Base-by-base conservation (phyloP, 108 stramenopile genomes). In the Pelagomonas calceolata region DNA sequence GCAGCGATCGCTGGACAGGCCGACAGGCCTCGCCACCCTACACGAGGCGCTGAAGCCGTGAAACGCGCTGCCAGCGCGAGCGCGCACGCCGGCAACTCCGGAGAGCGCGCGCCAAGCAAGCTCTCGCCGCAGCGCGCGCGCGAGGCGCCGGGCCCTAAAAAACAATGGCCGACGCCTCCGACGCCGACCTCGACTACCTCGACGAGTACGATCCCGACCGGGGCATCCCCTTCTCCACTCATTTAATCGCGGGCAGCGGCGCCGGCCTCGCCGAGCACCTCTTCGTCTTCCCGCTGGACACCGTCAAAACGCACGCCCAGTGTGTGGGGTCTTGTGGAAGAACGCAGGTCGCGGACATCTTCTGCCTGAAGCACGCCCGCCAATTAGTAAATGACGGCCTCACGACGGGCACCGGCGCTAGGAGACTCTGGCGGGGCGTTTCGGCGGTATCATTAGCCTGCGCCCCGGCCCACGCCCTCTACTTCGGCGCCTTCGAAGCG, bases 241-340 rank as follows among this genome's bases (percentile, higher is more conserved):
- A 98, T 78, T 94, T 95, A 73, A 75, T 94, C 30, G 97, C 97
- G n/a, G 97, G 97, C 14, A 87, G 85, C 65, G 68, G 95, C 66
- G 95, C 95, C 31, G 97, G 95, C 35, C 90, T 95, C 29, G 90
- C 90, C 32, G 95, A 98, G 79, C 95, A 98, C 75, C 84, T 86
- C 30, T 67, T 91, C 33, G 85, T 98, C 36, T 98, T 93, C 81
- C 97, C 95, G 14, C 66, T 98, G 34, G 95, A 98, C 82, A 98
- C 95, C 9, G 88, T 98, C 39, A 96, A 96, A 72, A 98, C 97
- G 34, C 91, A 96, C 81, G 91, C 95, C 72, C 97, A 98, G 79
- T 88, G 67, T 66, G 75, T 44, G 64, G 73, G 70, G 72, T 31
- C 17, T n/a, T 66, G n/a, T 21, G 67, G 35, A 17, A 39, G 32